Percentiles rank a stretch among this genome's conserved stretches.
These are phyloP conservation scores for Chalciporus chontae DNA, from an alignment of 768 basidiomycete species.

Conservation along the genomic window DNA sequence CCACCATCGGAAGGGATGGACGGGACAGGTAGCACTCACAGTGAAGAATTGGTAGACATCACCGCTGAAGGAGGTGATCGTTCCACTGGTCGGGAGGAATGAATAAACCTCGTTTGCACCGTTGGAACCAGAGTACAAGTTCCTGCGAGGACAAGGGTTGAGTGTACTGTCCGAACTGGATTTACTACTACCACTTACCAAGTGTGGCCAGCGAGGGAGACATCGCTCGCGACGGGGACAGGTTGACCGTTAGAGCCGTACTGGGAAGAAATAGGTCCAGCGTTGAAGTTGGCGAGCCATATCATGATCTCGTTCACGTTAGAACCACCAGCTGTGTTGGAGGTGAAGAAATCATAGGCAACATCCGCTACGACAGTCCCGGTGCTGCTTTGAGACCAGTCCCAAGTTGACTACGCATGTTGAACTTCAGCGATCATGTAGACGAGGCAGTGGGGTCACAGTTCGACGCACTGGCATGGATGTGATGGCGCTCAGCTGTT, in stretches of 20 bases:
- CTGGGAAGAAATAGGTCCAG: slow-evolving; percentile 51
- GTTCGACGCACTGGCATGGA: slow-evolving; percentile 50
- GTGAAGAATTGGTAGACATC: slow-evolving; percentile 53
- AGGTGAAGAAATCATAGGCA: slow-evolving; percentile 65
- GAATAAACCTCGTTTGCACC: slow-evolving; percentile 50
- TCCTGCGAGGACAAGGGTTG: slow-evolving; percentile 32
- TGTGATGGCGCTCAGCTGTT: slow-evolving; percentile 49
- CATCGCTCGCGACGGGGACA: slow-evolving; percentile 37
- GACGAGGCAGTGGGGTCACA: neutral
- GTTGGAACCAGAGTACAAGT: slow-evolving; percentile 53
- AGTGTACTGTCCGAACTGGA: neutral
- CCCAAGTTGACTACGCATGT: slow-evolving; percentile 45
- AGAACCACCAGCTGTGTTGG: slow-evolving; percentile 44
- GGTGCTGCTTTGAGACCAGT: slow-evolving; percentile 46
- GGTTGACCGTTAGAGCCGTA: slow-evolving; percentile 48
- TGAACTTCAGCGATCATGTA: neutral
- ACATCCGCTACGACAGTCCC: slow-evolving; percentile 49
- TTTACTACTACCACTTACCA: slow-evolving; percentile 36
- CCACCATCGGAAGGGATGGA: neutral
- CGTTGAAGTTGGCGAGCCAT: slow-evolving; percentile 58
- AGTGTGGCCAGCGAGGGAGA: slow-evolving; percentile 46
- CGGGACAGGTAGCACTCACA: slow-evolving; percentile 29
- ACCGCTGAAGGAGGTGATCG: slow-evolving; percentile 46
- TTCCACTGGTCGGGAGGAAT: slow-evolving; percentile 39
- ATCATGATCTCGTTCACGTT: slow-evolving; percentile 54